These are phyloP conservation scores for Cyberlindnera americana DNA, from an alignment of 805 yeast genomes.

Conservation along the genomic window DNA sequence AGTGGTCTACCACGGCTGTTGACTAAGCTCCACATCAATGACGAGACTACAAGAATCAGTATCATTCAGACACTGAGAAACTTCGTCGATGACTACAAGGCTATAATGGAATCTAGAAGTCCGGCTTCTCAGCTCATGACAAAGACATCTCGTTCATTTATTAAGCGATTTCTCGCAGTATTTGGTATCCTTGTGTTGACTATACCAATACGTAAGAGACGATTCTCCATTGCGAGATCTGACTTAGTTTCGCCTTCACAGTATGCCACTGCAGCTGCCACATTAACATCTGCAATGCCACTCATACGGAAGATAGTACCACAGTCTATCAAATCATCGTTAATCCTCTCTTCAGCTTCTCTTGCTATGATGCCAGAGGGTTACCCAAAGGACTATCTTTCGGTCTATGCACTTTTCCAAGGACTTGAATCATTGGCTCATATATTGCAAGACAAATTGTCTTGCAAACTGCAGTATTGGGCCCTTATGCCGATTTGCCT, in stretches of 20 bases:
- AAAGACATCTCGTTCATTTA: constrained; percentile 9
- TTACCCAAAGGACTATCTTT: constrained; percentile 11
- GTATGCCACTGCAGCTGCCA: constrained; percentile 6
- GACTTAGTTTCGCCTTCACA: constrained; percentile 1
- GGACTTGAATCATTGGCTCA: constrained; percentile 11
- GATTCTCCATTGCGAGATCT: too few species aligned
- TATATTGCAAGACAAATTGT: neutral
- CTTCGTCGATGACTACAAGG: constrained; percentile 10
- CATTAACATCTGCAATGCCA: constrained; percentile 7
- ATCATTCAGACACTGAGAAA: constrained; percentile 8
- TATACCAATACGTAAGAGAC: constrained; percentile 6
- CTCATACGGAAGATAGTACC: constrained; percentile 6
- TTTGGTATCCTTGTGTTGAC: constrained; percentile 11
- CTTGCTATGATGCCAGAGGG: constrained; percentile 17
- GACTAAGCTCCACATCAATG: constrained; percentile 6
- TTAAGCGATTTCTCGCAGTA: constrained; percentile 9
- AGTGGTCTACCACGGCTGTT: constrained; percentile 14
- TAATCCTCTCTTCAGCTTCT: constrained; percentile 4
- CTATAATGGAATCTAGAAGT: neutral
- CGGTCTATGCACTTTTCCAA: constrained; percentile 14
- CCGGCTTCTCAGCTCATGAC: neutral
- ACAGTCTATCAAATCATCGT: neutral
- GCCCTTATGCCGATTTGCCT: constrained; percentile 17
- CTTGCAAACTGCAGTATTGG: constrained; percentile 11
- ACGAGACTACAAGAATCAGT: constrained; percentile 8